Conservation (phyloP, 805 yeast species). For the Novakomyces olei region DNA sequence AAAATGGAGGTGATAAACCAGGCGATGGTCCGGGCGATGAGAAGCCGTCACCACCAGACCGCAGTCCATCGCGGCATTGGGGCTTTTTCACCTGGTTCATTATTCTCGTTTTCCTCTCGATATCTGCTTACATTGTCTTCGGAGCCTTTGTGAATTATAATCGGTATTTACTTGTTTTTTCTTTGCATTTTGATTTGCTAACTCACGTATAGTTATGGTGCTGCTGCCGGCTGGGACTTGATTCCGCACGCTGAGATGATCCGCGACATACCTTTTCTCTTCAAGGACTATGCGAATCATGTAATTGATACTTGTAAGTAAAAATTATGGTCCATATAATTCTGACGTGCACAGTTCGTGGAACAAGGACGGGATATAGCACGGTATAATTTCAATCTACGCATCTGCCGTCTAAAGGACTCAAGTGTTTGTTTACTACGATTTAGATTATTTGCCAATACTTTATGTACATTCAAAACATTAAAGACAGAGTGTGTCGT, state of each 20-base stretch:
- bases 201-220: too few species aligned
- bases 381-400: too few species aligned
- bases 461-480: neutral
- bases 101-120: conserved; percentile 35
- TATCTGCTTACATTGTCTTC: conserved; percentile 48
- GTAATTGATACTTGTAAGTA: too few species aligned
- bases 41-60: neutral
- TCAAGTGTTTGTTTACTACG: too few species aligned
- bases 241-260: conserved; percentile 23
- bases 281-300: conserved; percentile 7
- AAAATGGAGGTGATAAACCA: too few species aligned
- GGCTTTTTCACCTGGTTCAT: conserved; percentile 9
- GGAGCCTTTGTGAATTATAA: conserved; percentile 58
- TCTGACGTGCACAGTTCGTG: too few species aligned
- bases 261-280: conserved; percentile 29
- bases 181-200: too few species aligned
- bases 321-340: too few species aligned
- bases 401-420: too few species aligned
- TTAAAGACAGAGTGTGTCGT: neutral
- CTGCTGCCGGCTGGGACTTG: conserved; percentile 29
- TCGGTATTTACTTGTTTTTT: too few species aligned
- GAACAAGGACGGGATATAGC: too few species aligned
- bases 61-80: conserved; percentile 1
- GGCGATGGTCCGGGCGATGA: too few species aligned
- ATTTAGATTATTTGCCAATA: neutral